Conservation (phyloP, 2,329 filamentous ascomycete genomes). For the Ceratocystis destructans region DNA sequence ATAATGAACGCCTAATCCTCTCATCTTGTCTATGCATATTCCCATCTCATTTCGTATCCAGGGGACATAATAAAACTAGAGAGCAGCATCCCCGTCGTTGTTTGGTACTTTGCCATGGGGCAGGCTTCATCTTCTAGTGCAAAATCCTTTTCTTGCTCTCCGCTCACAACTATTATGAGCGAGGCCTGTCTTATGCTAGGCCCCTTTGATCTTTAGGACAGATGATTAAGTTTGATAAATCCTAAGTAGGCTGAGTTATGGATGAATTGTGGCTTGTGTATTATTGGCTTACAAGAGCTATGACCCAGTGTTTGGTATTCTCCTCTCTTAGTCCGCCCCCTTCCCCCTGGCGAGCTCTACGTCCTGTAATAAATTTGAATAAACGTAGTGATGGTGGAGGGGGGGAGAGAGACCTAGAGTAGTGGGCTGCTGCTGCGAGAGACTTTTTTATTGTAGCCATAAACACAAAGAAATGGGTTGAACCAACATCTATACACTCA, state of each 20-base stretch:
- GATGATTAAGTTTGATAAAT: neutral
- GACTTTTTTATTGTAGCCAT: neutral
- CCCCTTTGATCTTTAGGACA: conserved; percentile 3
- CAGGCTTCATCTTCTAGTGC: neutral
- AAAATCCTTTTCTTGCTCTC: neutral
- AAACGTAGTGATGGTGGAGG: neutral
- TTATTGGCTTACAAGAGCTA: neutral
- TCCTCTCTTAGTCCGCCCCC: too few relatives aligned
- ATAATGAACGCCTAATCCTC: conserved; percentile 3
- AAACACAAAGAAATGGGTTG: neutral
- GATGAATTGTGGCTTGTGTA: conserved; percentile 8
- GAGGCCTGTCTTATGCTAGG: neutral
- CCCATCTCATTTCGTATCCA: conserved; percentile 6
- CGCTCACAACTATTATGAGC: neutral
- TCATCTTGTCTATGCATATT: neutral
- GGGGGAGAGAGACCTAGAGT: neutral
- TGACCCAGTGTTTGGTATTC: conserved; percentile 1
- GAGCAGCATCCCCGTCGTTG: neutral
- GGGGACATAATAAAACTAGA: conserved; percentile 5
- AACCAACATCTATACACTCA: neutral
- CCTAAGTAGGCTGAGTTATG: neutral
- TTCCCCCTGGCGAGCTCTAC: neutral
- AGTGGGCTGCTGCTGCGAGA: neutral
- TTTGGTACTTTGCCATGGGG: neutral
- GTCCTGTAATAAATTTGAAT: neutral